These are phyloP conservation scores for Phytopythium montanum DNA, from an alignment of 352 stramenopile genomes.

Conservation along the genomic window DNA sequence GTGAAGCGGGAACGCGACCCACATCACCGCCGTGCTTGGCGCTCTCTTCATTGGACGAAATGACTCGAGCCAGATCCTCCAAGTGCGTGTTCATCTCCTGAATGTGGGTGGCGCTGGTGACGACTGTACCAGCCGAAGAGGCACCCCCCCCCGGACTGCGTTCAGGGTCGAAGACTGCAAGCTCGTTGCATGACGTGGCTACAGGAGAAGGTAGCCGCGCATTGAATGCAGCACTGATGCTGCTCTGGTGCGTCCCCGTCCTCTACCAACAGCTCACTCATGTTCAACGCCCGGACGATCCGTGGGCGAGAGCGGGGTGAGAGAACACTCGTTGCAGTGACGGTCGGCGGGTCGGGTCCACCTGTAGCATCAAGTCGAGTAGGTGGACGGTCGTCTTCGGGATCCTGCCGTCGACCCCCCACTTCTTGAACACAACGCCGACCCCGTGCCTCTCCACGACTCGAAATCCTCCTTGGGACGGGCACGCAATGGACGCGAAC, in stretches of 20 bases:
- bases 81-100: too few relatives aligned
- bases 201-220: too few relatives aligned
- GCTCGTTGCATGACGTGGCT: too few relatives aligned
- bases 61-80: not conserved
- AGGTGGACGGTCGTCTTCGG: not conserved
- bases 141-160: too few relatives aligned
- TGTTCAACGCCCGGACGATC: not conserved
- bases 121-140: too few relatives aligned
- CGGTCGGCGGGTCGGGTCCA: not conserved
- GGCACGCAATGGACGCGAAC: constrained; percentile 25
- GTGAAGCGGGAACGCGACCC: constrained; percentile 2
- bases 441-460: constrained; percentile 23
- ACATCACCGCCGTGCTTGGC: constrained; percentile 6
- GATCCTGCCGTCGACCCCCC: constrained; percentile 15
- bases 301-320: not conserved
- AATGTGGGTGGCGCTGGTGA: too few relatives aligned
- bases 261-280: not conserved
- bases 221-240: too few relatives aligned
- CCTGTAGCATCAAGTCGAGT: constrained; percentile 1
- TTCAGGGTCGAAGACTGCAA: too few relatives aligned
- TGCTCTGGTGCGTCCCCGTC: too few relatives aligned
- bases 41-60: constrained; percentile 3
- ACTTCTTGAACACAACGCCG: constrained; percentile 21
- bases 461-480: constrained; percentile 23
- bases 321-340: not conserved